Conservation (phyloP, 1,284 basidiomycete species). For the Sutorius eximius region DNA sequence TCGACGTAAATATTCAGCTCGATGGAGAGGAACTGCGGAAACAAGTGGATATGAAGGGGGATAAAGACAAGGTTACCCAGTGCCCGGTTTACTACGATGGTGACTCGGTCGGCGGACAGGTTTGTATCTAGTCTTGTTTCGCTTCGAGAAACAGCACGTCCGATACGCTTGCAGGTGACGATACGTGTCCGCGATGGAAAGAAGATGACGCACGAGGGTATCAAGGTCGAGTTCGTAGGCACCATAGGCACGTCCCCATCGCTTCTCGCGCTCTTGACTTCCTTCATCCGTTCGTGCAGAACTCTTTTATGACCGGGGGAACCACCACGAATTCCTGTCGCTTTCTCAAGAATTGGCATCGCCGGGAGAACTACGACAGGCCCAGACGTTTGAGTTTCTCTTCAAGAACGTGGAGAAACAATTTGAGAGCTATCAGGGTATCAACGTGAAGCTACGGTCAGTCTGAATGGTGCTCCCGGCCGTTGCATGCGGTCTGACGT, state of each 20-base stretch:
- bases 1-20: slow-evolving; percentile 90
- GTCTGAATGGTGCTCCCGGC: slow-evolving; percentile 25
- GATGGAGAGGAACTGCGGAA: slow-evolving; percentile 86
- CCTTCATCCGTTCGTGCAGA: slow-evolving; percentile 42
- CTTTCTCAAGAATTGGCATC: slow-evolving; percentile 92
- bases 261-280: neutral
- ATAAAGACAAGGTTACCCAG: slow-evolving; percentile 78
- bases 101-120: slow-evolving; percentile 85
- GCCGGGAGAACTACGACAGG: slow-evolving; percentile 92
- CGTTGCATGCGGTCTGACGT: slow-evolving; percentile 2
- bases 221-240: slow-evolving; percentile 97
- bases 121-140: slow-evolving; percentile 40
- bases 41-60: slow-evolving; percentile 69
- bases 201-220: slow-evolving; percentile 93
- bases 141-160: neutral
- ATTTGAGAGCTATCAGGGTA: slow-evolving; percentile 96
- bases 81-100: slow-evolving; percentile 97
- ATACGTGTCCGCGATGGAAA: slow-evolving; percentile 94
- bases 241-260: slow-evolving; percentile 74
- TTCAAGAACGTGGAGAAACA: slow-evolving; percentile 99
- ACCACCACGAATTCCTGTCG: slow-evolving; percentile 97
- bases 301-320: slow-evolving; percentile 94
- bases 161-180: slow-evolving; percentile 57
- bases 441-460: slow-evolving; percentile 95
- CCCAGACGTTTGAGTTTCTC: slow-evolving; percentile 92